phyloP scores from a whole-genome alignment of 805 yeast species.

The Starmerella davenportii region DNA sequence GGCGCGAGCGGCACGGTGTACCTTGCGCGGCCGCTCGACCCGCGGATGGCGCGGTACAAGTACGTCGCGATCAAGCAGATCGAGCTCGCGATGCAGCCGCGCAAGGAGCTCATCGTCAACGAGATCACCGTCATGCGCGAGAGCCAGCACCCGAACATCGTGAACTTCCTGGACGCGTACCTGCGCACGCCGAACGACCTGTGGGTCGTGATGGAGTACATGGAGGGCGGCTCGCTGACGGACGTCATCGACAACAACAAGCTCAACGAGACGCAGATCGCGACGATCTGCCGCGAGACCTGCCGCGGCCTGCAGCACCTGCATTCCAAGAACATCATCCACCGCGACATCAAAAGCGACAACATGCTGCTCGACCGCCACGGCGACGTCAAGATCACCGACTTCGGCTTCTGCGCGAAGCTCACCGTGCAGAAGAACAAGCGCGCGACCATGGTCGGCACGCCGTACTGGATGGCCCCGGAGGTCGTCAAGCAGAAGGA shows the following conservation, averaged over 20 bases:
- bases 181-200: conserved; percentile 42
- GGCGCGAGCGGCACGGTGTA: conserved; percentile 98
- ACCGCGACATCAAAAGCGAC: conserved; percentile 92
- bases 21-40: conserved; percentile 48
- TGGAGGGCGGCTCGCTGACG: conserved; percentile 97
- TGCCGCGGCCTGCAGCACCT: conserved; percentile 78
- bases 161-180: conserved; percentile 82
- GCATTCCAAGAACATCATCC: conserved; percentile 84
- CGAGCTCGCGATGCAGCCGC: conserved; percentile 77
- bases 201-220: conserved; percentile 99
- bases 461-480: conserved; percentile 87
- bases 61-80: conserved; percentile 88
- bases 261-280: conserved; percentile 73
- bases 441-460: conserved; percentile 74
- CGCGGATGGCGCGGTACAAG: conserved; percentile 18
- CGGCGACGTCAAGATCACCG: conserved; percentile 86
- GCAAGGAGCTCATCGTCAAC: conserved; percentile 86
- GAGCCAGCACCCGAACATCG: conserved; percentile 84
- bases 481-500: conserved; percentile 67
- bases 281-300: conserved; percentile 79
- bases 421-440: conserved; percentile 54
- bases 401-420: conserved; percentile 76
- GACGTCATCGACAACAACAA: conserved; percentile 84
- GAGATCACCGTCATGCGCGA: conserved; percentile 95
- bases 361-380: conserved; percentile 67